A percentile compares a stretch with the other conserved stretches of the same genome.
phyloP scores from a whole-genome alignment of 129 eudicot genomes.

The Sambucus nigra region DNA sequence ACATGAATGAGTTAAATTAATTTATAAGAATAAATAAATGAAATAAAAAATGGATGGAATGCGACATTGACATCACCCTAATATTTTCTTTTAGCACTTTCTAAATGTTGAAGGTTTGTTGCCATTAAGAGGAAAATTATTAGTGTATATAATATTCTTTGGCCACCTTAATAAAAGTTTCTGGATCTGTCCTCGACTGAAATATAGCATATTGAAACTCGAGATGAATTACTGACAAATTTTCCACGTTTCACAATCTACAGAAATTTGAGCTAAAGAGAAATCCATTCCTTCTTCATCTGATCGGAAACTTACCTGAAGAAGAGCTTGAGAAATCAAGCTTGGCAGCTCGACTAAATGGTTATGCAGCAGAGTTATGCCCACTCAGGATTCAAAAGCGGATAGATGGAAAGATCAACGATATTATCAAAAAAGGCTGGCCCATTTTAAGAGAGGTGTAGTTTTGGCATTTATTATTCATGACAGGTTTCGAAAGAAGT shows the following conservation, averaged over 20 bases:
- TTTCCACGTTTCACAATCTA: slow-evolving; percentile 4
- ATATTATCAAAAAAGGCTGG: slow-evolving; percentile 78
- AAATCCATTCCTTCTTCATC: slow-evolving; percentile 71
- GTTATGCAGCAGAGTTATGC: slow-evolving; percentile 93
- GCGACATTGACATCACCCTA: no score
- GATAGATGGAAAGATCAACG: slow-evolving; percentile 66
- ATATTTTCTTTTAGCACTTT: no score
- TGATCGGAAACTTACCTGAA: slow-evolving; percentile 79
- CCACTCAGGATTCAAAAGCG: slow-evolving; percentile 59
- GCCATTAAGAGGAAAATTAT: no score
- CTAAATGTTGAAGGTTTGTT: no score
- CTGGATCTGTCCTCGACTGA: no score
- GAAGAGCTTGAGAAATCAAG: slow-evolving; percentile 81
- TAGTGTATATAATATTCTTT: no score
- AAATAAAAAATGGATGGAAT: no score
- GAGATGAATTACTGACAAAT: neutral
- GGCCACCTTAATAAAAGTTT: no score
- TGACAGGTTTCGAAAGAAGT: neutral
- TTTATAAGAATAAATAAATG: no score
- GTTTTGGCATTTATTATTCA: neutral
- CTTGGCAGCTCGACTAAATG: slow-evolving; percentile 71
- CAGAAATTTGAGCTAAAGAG: slow-evolving; percentile 96
- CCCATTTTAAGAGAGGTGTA: slow-evolving; percentile 69
- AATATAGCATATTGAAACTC: no score
- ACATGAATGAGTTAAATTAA: no score